Evolutionary conservation across 345 rosid genomes (phyloP), one percentile per base, ranked within the genome.

Genomic region (Barbarea vulgaris): DNA sequence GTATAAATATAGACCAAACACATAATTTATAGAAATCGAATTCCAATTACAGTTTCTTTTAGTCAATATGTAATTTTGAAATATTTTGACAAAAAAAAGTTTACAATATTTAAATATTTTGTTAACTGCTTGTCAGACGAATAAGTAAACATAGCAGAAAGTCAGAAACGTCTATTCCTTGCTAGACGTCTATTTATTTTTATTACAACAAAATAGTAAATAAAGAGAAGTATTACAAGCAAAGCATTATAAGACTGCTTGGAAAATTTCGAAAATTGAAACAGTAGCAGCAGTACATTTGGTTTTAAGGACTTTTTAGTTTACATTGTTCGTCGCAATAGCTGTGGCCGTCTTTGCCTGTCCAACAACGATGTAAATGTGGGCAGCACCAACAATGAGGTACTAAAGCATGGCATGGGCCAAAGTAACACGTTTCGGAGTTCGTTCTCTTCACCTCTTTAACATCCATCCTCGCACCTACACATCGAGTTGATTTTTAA

Each of bases 331-430:
- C 2, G 13, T 56, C 9, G 39, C 61, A 56, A 56, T 30, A 56
- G 61, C 9, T 31, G 1, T 9, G 39, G 31, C 39, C 22, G 1
- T 10, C 17, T 4, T n/a, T 9, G 19, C 60, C 60, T 7, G 11
- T 17, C 53, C 53, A 48, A 18, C 53, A 48, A 1, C 9, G 53
- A 3, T 48, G 13, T 13, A 53, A 53, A 53, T 53, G 57, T 53
- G 15, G 15, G 33, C 57, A 53, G 27, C 57, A 53, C 57, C 57
- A 53, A 53, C 57, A 53, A 24, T 53, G 9, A 53, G 57, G 33
- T 24, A 24, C 57, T 33, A 53, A 12, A 24, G 55, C 15, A 51
- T 51, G 28, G 55, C 55, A 51, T 10, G 55, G 55, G 12, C 56
- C 56, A 52, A 13, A 15, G 56, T 52, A 24, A 24, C 56, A 52